Base-by-base conservation (phyloP, 345 rosid species). In the Linum trigynum region DNA sequence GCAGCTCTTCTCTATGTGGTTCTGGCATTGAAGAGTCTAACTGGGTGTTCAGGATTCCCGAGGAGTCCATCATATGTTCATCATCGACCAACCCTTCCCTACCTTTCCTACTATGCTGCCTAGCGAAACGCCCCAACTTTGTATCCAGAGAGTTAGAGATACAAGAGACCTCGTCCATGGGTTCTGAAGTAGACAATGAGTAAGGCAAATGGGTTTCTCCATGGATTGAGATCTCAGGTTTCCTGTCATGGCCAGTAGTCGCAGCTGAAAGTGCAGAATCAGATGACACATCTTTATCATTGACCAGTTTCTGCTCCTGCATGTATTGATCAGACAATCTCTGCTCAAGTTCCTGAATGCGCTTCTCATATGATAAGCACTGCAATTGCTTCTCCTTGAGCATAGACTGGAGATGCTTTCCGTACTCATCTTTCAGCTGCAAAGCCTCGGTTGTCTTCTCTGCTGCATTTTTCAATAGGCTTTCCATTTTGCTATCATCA, bases 111-210 rank as follows among this genome's bases (percentile, higher is more conserved):
- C 85, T 80, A 43, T 80, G 76, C 74, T 87, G 92, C 74, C 84
- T 79, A 38, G 82, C 69, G 65, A 87, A 73, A 66, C 69, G 83
- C 38, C 82, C 85, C 57, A 80, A 69, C 64, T 84, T 88, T 53
- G 73, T 65, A 65, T 82, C 79, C 62, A 80, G 73, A 41, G 86
- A 75, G 81, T 72, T 84, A 65, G 96, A 87, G 67, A 91, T 79
- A 75, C 95, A 95, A 3, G 99, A 95, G 71, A 89, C 90, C 78
- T 86, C 99, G 70, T 89, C 97, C 96, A 95, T 91, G 73, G 94
- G 87, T 72, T 95, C 99, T 15, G 89, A 70, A 10, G 85, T 75
- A 58, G 84, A 83, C 32, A 23, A 23, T 65, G 69, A 59, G 66
- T 64, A 80, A 32, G 80, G 82, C 71, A 81, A 68, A 60, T 75